phyloP scores from a whole-genome alignment of 1,284 basidiomycete genomes.

The Meira miltonrushii region DNA sequence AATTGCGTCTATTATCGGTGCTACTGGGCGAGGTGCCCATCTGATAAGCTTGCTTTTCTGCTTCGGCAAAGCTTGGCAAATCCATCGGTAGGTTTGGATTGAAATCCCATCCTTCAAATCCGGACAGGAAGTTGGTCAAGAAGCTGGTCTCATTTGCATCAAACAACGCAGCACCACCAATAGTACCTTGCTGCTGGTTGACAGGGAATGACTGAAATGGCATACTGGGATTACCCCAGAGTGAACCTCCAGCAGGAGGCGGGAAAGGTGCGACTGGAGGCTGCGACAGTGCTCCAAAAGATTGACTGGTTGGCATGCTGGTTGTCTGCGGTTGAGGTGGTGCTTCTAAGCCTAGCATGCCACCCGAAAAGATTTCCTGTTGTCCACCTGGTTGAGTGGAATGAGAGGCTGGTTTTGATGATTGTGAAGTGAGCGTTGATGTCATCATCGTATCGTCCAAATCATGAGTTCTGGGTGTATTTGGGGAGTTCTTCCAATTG shows the following conservation, averaged over 20 bases:
- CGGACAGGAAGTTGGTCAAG: conserved; percentile 37
- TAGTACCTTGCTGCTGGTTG: not conserved
- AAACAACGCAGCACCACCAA: conserved; percentile 23
- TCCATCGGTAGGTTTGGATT: conserved; percentile 39
- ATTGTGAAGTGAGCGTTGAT: not conserved
- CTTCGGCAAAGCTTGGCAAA: conserved; percentile 43
- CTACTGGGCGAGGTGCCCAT: not conserved
- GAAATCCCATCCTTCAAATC: conserved; percentile 44
- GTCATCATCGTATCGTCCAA: conserved; percentile 3
- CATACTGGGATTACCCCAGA: not conserved
- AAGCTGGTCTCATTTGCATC: conserved; percentile 37
- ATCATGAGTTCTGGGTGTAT: not conserved
- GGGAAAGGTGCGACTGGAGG: not conserved
- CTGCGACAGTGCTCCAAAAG: not conserved
- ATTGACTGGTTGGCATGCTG: not conserved
- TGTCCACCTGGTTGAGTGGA: not conserved
- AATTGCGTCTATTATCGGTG: not conserved
- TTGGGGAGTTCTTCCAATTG: not conserved
- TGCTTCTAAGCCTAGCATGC: not conserved
- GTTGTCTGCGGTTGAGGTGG: not conserved
- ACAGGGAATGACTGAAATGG: conserved; percentile 1
- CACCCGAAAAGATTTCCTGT: not conserved
- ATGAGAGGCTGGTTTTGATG: not conserved
- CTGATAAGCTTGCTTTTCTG: conserved; percentile 15
- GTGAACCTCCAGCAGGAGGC: not conserved